Percentiles rank a stretch among this genome's conserved stretches.
Evolutionary conservation across 2,329 filamentous ascomycete genomes (phyloP).

Genomic region (Fusarium albidum): DNA sequence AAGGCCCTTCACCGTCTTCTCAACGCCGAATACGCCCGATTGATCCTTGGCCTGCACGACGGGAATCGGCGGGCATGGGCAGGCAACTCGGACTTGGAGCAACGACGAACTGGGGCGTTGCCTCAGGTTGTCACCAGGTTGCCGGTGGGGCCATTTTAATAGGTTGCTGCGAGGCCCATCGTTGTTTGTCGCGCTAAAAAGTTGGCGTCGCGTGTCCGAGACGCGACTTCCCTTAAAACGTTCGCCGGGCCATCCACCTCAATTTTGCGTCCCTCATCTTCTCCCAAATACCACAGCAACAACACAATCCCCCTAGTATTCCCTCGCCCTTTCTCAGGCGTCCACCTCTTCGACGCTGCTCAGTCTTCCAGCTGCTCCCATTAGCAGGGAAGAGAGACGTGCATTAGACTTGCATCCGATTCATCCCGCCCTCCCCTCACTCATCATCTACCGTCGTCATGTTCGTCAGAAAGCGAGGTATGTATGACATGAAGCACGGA

Average conservation of each 20-base stretch:
- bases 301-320: constrained; percentile 17
- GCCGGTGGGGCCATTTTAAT: constrained; percentile 41
- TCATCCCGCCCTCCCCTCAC: constrained; percentile 30
- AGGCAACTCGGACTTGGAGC: constrained; percentile 5
- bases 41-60: background rate
- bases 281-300: constrained; percentile 35
- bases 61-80: constrained; percentile 16
- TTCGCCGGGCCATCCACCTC: constrained; percentile 38
- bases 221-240: constrained; percentile 51
- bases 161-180: constrained; percentile 33
- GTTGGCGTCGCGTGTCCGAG: constrained; percentile 45
- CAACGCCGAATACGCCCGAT: background rate
- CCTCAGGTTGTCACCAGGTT: constrained; percentile 40
- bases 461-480: constrained; percentile 72
- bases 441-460: constrained; percentile 51
- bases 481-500: constrained; percentile 41
- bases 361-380: constrained; percentile 35
- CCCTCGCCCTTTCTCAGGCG: constrained; percentile 26
- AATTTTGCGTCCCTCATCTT: constrained; percentile 37
- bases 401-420: constrained; percentile 30
- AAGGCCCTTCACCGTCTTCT: background rate
- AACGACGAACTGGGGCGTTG: constrained; percentile 32
- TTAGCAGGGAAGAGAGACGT: constrained; percentile 38
- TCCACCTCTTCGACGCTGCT: constrained; percentile 30
- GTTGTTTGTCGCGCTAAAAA: constrained; percentile 44